Percentiles rank a stretch among this genome's conserved stretches.
Conservation (phyloP, 495 filamentous ascomycete species). For the Trichoderma reesei region DNA sequence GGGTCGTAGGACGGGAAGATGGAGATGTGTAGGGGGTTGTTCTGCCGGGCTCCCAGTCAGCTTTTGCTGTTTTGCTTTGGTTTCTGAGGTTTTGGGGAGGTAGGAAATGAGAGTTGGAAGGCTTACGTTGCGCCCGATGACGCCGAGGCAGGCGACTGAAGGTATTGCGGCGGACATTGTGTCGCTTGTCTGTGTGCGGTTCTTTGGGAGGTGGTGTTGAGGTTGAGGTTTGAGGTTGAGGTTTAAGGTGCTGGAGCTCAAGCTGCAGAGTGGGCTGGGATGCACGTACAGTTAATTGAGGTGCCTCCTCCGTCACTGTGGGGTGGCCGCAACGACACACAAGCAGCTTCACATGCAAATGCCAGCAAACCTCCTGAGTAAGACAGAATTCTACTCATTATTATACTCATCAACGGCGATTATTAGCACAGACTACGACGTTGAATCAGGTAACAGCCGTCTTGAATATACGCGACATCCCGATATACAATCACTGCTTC, state of each 20-base stretch:
- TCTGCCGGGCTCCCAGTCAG: conserved; percentile 39
- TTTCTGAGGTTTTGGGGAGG: background rate
- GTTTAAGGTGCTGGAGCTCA: background rate
- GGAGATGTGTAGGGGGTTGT: conserved; percentile 89
- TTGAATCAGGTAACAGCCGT: too few relatives aligned
- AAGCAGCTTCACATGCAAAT: background rate
- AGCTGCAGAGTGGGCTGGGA: background rate
- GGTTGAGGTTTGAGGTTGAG: too few relatives aligned
- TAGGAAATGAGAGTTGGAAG: background rate
- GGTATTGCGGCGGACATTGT: conserved; percentile 45
- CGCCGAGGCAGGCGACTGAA: conserved; percentile 80
- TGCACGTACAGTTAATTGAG: background rate
- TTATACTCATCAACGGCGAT: too few relatives aligned
- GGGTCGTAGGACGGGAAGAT: conserved; percentile 66
- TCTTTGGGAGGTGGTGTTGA: conserved; percentile 6
- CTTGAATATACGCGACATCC: too few relatives aligned
- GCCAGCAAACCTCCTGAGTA: too few relatives aligned
- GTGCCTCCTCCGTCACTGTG: background rate
- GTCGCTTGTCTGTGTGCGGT: conserved; percentile 1
- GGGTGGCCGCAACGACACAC: background rate
- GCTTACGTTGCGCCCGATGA: conserved; percentile 80
- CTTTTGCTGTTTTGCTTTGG: background rate
- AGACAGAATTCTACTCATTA: too few relatives aligned
- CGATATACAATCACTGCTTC: too few relatives aligned
- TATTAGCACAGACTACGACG: too few relatives aligned